phyloP scores from a whole-genome alignment of 2,329 filamentous ascomycete species.

The Ilyonectria destructans region DNA sequence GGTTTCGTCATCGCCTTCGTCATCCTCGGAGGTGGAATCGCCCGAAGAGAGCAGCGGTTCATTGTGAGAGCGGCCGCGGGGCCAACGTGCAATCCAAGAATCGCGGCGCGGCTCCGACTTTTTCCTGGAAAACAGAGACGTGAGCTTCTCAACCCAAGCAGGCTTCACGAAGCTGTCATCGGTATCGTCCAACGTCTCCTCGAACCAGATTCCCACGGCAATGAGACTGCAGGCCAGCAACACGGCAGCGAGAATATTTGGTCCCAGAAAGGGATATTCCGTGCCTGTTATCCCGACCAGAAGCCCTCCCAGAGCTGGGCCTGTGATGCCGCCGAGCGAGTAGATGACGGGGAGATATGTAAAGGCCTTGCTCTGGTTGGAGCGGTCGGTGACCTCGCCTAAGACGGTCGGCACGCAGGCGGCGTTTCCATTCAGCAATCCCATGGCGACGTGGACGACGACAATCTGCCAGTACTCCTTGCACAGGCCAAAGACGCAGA shows the following conservation, averaged over 20 bases:
- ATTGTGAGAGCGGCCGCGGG: constrained; percentile 45
- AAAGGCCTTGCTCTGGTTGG: constrained; percentile 94
- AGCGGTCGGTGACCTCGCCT: constrained; percentile 94
- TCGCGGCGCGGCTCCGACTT: constrained; percentile 44
- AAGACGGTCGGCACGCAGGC: constrained; percentile 94
- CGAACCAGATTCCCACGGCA: constrained; percentile 84
- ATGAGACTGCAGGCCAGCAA: constrained; percentile 82
- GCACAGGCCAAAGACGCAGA: constrained; percentile 91
- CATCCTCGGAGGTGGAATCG: constrained; percentile 43
- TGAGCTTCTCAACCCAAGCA: constrained; percentile 53
- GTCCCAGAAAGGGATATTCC: constrained; percentile 85
- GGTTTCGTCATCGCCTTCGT: constrained; percentile 47
- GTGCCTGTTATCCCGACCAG: constrained; percentile 77
- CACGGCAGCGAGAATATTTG: constrained; percentile 84
- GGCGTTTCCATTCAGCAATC: constrained; percentile 94
- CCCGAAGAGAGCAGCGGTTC: constrained; percentile 52
- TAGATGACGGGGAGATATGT: constrained; percentile 98
- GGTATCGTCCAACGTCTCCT: constrained; percentile 77
- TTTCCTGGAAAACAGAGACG: constrained; percentile 47
- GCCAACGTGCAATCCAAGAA: constrained; percentile 60
- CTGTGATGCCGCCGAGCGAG: constrained; percentile 92
- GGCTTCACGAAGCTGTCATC: constrained; percentile 52
- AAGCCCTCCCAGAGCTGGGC: constrained; percentile 90
- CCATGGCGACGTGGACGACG: constrained; percentile 90
- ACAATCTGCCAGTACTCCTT: constrained; percentile 87